These are phyloP conservation scores for Annona cherimola DNA, from an alignment of 164 flowering plant genomes.

Conservation along the genomic window DNA sequence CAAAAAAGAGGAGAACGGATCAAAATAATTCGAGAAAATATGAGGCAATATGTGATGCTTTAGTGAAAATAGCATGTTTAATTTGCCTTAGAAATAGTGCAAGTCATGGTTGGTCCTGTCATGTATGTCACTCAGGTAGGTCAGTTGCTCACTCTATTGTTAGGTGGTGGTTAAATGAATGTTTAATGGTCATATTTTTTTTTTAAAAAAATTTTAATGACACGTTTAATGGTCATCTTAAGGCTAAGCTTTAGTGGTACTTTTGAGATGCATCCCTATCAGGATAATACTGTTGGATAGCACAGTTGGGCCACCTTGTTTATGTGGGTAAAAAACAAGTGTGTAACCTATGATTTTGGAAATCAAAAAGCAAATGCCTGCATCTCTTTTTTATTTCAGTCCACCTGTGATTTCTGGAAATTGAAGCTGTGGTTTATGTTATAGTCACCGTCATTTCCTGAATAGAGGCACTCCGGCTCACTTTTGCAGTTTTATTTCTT, in stretches of 20 bases:
- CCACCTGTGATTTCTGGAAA: too few relatives aligned
- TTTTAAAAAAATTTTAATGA: too few relatives aligned
- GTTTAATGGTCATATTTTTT: too few relatives aligned
- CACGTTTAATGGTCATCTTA: not conserved
- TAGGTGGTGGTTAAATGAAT: not conserved
- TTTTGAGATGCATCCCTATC: not conserved
- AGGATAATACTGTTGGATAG: not conserved
- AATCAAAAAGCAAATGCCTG: too few relatives aligned
- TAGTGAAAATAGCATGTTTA: not conserved
- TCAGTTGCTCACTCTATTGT: not conserved
- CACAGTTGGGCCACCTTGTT: not conserved
- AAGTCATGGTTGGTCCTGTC: not conserved
- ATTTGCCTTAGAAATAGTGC: not conserved
- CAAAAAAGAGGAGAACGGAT: constrained; percentile 1
- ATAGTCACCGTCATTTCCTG: not conserved
- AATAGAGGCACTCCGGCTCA: not conserved
- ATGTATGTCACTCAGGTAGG: not conserved
- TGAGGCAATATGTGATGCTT: not conserved
- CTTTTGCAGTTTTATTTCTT: not conserved
- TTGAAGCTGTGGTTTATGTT: too few relatives aligned
- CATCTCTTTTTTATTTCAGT: too few relatives aligned
- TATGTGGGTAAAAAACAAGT: not conserved
- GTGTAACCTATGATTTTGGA: not conserved
- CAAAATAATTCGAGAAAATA: not conserved
- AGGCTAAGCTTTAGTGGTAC: not conserved